Conservation (phyloP, 345 rosid species). For the Viola odorata region DNA sequence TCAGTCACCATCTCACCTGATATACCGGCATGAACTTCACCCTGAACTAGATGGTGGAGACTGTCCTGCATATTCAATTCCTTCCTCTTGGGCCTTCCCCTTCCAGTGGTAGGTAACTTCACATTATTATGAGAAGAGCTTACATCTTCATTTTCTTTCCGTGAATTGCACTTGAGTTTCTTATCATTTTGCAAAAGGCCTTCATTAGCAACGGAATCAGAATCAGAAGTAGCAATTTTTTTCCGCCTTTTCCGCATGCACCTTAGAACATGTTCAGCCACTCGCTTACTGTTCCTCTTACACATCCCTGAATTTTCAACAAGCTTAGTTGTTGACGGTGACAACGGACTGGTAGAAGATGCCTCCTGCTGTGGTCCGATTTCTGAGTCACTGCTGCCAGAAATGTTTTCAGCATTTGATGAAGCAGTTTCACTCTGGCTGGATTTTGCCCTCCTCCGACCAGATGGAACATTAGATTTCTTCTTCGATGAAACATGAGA, state of each 20-base stretch:
- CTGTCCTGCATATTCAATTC: constrained; percentile 32
- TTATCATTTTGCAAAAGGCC: constrained; percentile 38
- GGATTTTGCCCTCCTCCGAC: constrained; percentile 49
- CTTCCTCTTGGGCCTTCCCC: constrained; percentile 60
- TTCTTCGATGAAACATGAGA: constrained; percentile 40
- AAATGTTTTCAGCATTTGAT: constrained; percentile 66
- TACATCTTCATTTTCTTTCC: constrained; percentile 76
- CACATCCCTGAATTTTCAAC: constrained; percentile 50
- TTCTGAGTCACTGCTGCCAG: constrained; percentile 91
- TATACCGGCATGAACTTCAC: constrained; percentile 33
- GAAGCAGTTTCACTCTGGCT: constrained; percentile 91
- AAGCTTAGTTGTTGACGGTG: constrained; percentile 58
- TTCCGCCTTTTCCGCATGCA: constrained; percentile 83
- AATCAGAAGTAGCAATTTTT: constrained; percentile 61
- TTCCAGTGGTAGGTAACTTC: constrained; percentile 45
- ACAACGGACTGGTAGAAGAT: constrained; percentile 29
- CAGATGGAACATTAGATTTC: constrained; percentile 44
- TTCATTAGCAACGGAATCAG: constrained; percentile 69
- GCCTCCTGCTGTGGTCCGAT: constrained; percentile 52
- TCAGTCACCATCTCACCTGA: constrained; percentile 38
- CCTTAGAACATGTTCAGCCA: constrained; percentile 67
- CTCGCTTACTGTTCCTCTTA: constrained; percentile 89
- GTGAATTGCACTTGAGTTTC: constrained; percentile 44
- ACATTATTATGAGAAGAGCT: constrained; percentile 63
- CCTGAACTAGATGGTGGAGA: constrained; percentile 28